phyloP scores from a whole-genome alignment of 179 eudicot genomes.

The Silene coronaria region DNA sequence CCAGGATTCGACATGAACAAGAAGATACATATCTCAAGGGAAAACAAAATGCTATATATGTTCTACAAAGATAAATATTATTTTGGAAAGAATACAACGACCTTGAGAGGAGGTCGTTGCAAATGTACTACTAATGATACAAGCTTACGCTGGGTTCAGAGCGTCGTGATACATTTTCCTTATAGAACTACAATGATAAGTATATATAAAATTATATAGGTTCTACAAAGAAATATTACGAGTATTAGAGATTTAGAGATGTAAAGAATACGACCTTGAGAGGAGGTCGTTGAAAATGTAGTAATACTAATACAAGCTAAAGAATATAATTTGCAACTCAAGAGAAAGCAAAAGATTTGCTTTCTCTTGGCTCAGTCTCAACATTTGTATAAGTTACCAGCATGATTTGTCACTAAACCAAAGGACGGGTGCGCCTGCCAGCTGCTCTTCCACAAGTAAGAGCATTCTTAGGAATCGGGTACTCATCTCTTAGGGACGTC shows the following conservation, averaged over 20 bases:
- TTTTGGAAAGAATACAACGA: constrained; percentile 35
- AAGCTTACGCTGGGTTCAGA: constrained; percentile 16
- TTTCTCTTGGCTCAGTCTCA: constrained; percentile 19
- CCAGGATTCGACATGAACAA: background rate
- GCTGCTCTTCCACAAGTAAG: constrained; percentile 83
- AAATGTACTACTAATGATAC: constrained; percentile 22
- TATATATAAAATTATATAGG: background rate
- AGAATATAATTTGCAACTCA: constrained; percentile 21
- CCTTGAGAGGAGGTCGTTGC: constrained; percentile 48
- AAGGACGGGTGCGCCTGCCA: constrained; percentile 70
- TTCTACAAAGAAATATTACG: background rate
- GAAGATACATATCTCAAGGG: background rate
- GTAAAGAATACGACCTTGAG: constrained; percentile 49
- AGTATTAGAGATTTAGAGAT: constrained; percentile 4
- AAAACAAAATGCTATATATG: background rate
- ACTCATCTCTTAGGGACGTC: constrained; percentile 77
- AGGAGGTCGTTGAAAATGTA: constrained; percentile 32
- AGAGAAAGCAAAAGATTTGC: constrained; percentile 26
- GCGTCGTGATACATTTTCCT: background rate
- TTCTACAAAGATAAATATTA: background rate
- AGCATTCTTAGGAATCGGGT: constrained; percentile 81
- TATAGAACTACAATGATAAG: background rate
- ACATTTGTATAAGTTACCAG: constrained; percentile 2
- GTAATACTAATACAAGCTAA: constrained; percentile 24
- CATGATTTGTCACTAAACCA: constrained; percentile 13